phyloP scores from a whole-genome alignment of 2,329 filamentous ascomycete species.

The Hymenoscyphus salicellus region DNA sequence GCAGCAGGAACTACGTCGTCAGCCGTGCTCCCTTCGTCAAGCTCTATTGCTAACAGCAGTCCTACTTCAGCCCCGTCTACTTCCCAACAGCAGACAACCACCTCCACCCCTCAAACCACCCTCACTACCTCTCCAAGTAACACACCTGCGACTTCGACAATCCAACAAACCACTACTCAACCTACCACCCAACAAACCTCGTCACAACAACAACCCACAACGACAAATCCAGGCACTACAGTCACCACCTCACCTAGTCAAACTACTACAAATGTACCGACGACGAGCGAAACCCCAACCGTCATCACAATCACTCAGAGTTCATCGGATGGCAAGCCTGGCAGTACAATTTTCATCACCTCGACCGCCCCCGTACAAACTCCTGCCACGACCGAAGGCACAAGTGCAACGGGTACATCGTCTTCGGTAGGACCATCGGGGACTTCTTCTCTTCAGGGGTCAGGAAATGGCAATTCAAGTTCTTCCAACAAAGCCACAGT shows the following conservation, averaged over 20 bases:
- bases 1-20: constrained; percentile 10
- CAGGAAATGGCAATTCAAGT: constrained; percentile 13
- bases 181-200: constrained; percentile 9
- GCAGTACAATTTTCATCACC: constrained; percentile 11
- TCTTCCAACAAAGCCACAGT: constrained; percentile 64
- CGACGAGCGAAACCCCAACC: constrained; percentile 21
- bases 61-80: constrained; percentile 21
- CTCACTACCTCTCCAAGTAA: constrained; percentile 24
- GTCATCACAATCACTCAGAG: constrained; percentile 21
- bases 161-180: constrained; percentile 15
- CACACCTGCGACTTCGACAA: constrained; percentile 17
- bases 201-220: constrained; percentile 5
- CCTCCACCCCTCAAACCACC: constrained; percentile 10
- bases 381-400: background rate
- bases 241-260: constrained; percentile 21
- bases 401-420: constrained; percentile 17
- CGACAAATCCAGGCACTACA: background rate
- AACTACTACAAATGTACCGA: constrained; percentile 10
- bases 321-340: background rate
- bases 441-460: constrained; percentile 22
- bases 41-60: constrained; percentile 32
- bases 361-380: constrained; percentile 12
- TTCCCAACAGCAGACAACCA: background rate
- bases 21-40: constrained; percentile 22
- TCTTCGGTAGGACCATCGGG: constrained; percentile 29